Evolutionary conservation across 345 rosid species (phyloP), one percentile per base, ranked within the genome.

Genomic region (Citrus maxima): DNA sequence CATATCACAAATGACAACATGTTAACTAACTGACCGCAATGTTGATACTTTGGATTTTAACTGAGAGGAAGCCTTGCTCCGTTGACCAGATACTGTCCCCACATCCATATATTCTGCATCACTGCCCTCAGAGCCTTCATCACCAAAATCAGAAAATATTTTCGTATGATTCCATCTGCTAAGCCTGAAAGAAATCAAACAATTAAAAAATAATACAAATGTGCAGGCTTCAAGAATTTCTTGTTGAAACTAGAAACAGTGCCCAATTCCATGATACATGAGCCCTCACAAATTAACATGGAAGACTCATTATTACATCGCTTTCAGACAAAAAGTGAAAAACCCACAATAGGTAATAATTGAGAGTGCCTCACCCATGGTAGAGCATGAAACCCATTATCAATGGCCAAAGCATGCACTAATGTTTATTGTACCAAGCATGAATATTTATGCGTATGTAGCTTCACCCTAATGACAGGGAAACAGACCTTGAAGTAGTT

Each of bases 131-230:
- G 83, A 72, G 37, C 82, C 91, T 79, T 87, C 97, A 82, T 90
- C 92, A 58, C 82, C 92, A 78, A 84, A 89, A 82, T 93, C 99
- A 54, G 98, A 94, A 83, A 94, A 96, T 86, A 96, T 89, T 81
- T 87, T 94, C 25, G 99, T 88, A 87, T 93, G 97, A 86, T 94
- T 94, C 99, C 99, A 96, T 77, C 87, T 84, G 87, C 99, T 96
- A 74, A 75, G 84, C 92, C 99, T 93, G 90, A 67, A 79, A 35
- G 7, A 13, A 60, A 76, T 66, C 9, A 83, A 76, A 38, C 24
- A 30, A 70, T 35, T 60, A 16, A 6, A 64, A 67, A 59, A 27
- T 2, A 46, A 37, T 38, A 34, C 27, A 34, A 34, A n/a, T 34
- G 67, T 8, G 55, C 34, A 60, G 3, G 18, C 37, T 40, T 37